Percentiles rank a stretch among this genome's conserved stretches.
These are phyloP conservation scores for Phytophthora foliorum DNA, from an alignment of 352 stramenopile genomes.

Conservation along the genomic window DNA sequence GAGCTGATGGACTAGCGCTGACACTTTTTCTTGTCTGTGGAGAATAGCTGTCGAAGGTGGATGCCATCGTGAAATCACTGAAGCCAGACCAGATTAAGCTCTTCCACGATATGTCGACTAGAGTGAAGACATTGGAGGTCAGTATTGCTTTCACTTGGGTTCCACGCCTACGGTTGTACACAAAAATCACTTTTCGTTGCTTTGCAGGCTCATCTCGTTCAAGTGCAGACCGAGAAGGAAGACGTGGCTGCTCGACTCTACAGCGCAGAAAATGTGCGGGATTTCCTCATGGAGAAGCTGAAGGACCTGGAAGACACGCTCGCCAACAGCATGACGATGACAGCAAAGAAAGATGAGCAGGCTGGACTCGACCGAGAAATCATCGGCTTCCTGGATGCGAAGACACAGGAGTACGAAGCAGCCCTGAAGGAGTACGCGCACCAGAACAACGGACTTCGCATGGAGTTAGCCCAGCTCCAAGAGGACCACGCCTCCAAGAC, in stretches of 20 bases:
- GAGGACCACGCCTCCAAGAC: conserved; percentile 69
- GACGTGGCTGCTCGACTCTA: conserved; percentile 73
- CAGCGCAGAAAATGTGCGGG: conserved; percentile 82
- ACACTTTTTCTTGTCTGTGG: not conserved
- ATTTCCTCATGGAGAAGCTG: conserved; percentile 90
- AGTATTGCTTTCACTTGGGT: not conserved
- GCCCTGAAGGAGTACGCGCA: conserved; percentile 60
- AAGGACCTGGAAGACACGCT: conserved; percentile 81
- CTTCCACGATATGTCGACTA: conserved; percentile 85
- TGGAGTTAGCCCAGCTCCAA: conserved; percentile 56
- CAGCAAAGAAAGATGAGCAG: conserved; percentile 75
- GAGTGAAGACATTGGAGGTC: conserved; percentile 80
- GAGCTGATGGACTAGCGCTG: not conserved
- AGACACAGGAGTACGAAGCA: conserved; percentile 81
- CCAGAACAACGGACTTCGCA: conserved; percentile 61
- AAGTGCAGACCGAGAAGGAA: conserved; percentile 84
- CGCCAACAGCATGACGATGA: conserved; percentile 58
- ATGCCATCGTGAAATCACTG: conserved; percentile 82
- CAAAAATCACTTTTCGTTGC: not conserved
- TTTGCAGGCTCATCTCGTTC: conserved; percentile 59
- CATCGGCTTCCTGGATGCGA: conserved; percentile 85
- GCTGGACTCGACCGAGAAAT: conserved; percentile 80
- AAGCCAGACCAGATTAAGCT: conserved; percentile 89
- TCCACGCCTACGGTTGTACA: not conserved
- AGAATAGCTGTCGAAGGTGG: conserved; percentile 70